phyloP scores from a whole-genome alignment of 2,329 filamentous ascomycete species.

The Trichoderma koningiopsis region DNA sequence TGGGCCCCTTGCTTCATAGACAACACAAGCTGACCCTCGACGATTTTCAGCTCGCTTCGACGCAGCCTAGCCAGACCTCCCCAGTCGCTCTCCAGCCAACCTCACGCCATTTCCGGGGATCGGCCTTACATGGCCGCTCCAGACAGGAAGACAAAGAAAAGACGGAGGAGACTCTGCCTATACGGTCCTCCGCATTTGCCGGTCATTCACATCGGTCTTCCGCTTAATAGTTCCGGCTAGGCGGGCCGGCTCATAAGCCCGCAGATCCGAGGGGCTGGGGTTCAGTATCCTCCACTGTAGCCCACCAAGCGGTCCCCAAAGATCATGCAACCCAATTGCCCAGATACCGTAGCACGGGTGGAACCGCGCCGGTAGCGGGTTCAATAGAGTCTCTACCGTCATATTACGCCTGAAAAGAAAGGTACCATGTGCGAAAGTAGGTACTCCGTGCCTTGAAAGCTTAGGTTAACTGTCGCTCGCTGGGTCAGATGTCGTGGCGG shows the following conservation, averaged over 20 bases:
- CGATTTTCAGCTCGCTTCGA: not conserved
- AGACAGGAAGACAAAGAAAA: constrained; percentile 31
- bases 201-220: constrained; percentile 3
- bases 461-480: constrained; percentile 41
- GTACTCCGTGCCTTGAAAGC: constrained; percentile 31
- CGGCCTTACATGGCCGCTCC: constrained; percentile 52
- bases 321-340: constrained; percentile 19
- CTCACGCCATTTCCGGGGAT: constrained; percentile 54
- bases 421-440: not conserved
- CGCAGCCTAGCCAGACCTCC: constrained; percentile 33
- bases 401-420: constrained; percentile 45
- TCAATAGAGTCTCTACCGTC: not conserved
- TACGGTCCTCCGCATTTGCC: constrained; percentile 18
- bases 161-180: constrained; percentile 36
- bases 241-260: constrained; percentile 23
- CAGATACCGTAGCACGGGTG: constrained; percentile 19
- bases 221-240: constrained; percentile 17
- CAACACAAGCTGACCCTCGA: not conserved
- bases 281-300: constrained; percentile 10
- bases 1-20: not conserved
- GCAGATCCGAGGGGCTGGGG: constrained; percentile 24
- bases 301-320: constrained; percentile 10
- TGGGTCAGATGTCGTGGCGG: constrained; percentile 38
- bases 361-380: constrained; percentile 16
- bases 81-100: constrained; percentile 55